Evolutionary conservation across 2,329 filamentous ascomycete genomes (phyloP).

Genomic region (Exutisphaerella laricina): DNA sequence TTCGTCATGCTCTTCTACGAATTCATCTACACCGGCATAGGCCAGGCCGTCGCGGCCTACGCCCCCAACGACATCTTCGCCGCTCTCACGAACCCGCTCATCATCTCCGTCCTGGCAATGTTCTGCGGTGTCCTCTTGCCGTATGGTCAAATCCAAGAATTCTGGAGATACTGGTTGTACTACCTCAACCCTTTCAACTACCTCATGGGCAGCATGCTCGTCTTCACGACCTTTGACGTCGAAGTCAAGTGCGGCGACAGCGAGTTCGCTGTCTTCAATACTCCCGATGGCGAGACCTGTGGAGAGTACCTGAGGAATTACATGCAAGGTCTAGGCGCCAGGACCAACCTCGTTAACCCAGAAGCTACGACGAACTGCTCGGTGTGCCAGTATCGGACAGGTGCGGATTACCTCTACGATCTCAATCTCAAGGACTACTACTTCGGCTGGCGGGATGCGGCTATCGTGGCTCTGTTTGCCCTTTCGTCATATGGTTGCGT

Average conservation of each 20-base stretch:
- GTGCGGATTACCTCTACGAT: slow-evolving; percentile 55
- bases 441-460: slow-evolving; percentile 63
- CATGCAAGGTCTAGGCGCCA: slow-evolving; percentile 43
- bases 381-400: slow-evolving; percentile 56
- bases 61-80: slow-evolving; percentile 43
- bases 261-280: slow-evolving; percentile 43
- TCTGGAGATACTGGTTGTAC: slow-evolving; percentile 40
- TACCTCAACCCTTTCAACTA: slow-evolving; percentile 42
- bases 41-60: slow-evolving; percentile 51
- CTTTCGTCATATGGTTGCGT: slow-evolving; percentile 43
- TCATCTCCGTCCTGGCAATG: slow-evolving; percentile 30
- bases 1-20: slow-evolving; percentile 52
- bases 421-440: slow-evolving; percentile 57
- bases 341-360: slow-evolving; percentile 54
- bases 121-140: slow-evolving; percentile 36
- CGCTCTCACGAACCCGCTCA: slow-evolving; percentile 39
- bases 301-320: slow-evolving; percentile 53
- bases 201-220: slow-evolving; percentile 38
- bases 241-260: slow-evolving; percentile 34
- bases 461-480: slow-evolving; percentile 53
- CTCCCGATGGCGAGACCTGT: slow-evolving; percentile 51
- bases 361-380: slow-evolving; percentile 51
- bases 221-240: slow-evolving; percentile 40
- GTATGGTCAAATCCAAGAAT: slow-evolving; percentile 30
- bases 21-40: slow-evolving; percentile 50